Conservation (phyloP, 1,284 basidiomycete genomes). For the Schizophyllum amplum region DNA sequence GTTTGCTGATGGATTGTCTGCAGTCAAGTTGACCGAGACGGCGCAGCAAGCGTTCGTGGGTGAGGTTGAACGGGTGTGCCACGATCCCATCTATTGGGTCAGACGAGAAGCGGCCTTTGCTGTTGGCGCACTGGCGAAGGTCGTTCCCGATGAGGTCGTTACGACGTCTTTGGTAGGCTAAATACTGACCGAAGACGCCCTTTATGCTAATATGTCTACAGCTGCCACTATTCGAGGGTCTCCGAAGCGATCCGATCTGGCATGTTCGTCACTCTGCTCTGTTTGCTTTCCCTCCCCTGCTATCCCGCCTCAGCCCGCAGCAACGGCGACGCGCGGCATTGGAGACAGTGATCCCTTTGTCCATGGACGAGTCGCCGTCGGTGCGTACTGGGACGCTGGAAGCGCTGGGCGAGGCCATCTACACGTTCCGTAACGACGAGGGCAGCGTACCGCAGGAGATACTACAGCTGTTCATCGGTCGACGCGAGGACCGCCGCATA, state of each 20-base stretch:
- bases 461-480: conserved; percentile 68
- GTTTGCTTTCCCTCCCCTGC: conserved; percentile 78
- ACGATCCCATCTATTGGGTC: conserved; percentile 78
- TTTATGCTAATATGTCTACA: conserved; percentile 20
- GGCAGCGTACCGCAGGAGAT: conserved; percentile 76
- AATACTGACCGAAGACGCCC: conserved; percentile 2
- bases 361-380: conserved; percentile 57
- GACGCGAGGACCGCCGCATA: conserved; percentile 33
- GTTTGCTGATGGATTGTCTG: conserved; percentile 55
- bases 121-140: conserved; percentile 81
- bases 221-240: conserved; percentile 73
- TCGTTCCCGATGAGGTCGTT: conserved; percentile 68
- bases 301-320: conserved; percentile 51
- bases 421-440: conserved; percentile 70
- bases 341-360: conserved; percentile 53
- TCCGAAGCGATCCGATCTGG: conserved; percentile 68
- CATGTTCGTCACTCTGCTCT: conserved; percentile 88
- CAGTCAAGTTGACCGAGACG: conserved; percentile 29
- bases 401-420: conserved; percentile 86
- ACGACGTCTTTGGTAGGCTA: conserved; percentile 51
- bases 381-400: conserved; percentile 85
- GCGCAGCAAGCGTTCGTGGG: conserved; percentile 52
- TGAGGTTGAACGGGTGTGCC: conserved; percentile 75
- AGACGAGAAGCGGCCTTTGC: conserved; percentile 88
- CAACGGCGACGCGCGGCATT: conserved; percentile 58